Evolutionary conservation across 1,139 yeast species (phyloP), one percentile per base, ranked within the genome.

Genomic region (Debaryomyces udenii): DNA sequence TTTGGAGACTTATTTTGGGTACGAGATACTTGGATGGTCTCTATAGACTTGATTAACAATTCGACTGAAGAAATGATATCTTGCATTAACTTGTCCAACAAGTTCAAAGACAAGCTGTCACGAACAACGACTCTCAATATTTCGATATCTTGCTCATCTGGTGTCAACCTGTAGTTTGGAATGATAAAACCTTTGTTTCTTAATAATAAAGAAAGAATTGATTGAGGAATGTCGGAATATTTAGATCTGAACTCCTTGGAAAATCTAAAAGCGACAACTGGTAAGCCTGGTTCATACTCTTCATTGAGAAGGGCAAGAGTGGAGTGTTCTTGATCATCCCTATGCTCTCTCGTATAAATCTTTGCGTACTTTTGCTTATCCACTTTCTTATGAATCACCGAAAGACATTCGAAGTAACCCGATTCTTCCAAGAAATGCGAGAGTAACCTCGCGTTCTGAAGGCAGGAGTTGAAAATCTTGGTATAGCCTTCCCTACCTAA

Each of bases 121-220:
- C 95, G 79, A 38, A 88, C 91, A 23, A 90, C 97, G 17, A 90
- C 90, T 59, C 97, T 78, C 50, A 90, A 72, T 43, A 89, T 85
- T 62, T 90, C 96, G 43, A 61, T 69, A 15, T 74, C 74, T 14
- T 56, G 56, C 46, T 70, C 77, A 45, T 59, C 56, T 22, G 86
- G 83, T 26, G 96, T 95, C 53, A 90, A 75, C 47, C 85, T 90
- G 64, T 90, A 90, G 71, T 90, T 90, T 47, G 97, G 97, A 46
- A 90, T 76, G 59, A 90, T 90, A 77, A 85, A 90, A 4, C 96
- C 96, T 57, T 83, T 82, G 62, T 80, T 81, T 61, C 96, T 79
- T 56, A 90, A 70, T 59, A 89, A 62, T 14, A 84, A 72, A 0
- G 96, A 83, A 30, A 90, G 62, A 44, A 88, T 75, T 22, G 83